Evolutionary conservation across 495 filamentous ascomycete species (phyloP).

Genomic region (Xylaria longipes): DNA sequence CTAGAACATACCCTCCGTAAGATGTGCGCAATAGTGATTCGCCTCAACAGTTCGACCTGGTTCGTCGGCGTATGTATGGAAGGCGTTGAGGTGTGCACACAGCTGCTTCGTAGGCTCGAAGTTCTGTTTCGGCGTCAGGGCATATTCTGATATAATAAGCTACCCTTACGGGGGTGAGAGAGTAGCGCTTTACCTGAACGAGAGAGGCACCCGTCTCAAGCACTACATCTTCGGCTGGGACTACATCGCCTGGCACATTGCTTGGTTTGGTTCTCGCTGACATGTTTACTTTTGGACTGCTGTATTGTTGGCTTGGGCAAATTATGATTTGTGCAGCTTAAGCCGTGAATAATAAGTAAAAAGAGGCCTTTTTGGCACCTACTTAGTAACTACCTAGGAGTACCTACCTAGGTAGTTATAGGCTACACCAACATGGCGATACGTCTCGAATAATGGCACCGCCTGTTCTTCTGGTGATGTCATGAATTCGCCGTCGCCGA

Average conservation of each 20-base stretch:
- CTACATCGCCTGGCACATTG: constrained; percentile 32
- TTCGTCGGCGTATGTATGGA: constrained; percentile 79
- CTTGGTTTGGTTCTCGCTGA: constrained; percentile 21
- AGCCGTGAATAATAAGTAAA: background rate
- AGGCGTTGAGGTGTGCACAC: constrained; percentile 86
- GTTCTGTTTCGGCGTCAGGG: constrained; percentile 48
- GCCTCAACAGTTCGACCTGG: constrained; percentile 72
- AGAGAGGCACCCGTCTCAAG: constrained; percentile 42
- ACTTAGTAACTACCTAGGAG: too few relatives aligned
- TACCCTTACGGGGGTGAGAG: background rate
- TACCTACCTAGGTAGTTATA: too few relatives aligned
- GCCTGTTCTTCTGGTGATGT: background rate
- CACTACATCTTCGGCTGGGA: constrained; percentile 32
- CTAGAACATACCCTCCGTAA: constrained; percentile 63
- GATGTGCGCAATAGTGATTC: constrained; percentile 85
- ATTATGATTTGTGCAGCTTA: background rate
- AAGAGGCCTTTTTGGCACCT: background rate
- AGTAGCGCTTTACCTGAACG: constrained; percentile 27
- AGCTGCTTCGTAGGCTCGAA: constrained; percentile 77
- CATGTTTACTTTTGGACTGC: background rate
- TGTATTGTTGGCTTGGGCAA: background rate
- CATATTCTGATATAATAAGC: background rate
- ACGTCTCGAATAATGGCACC: background rate
- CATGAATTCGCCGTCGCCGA: background rate
- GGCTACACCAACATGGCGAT: background rate